These are phyloP conservation scores for Alternaria triticimaculans DNA, from an alignment of 2,329 filamentous ascomycete genomes.

Conservation along the genomic window DNA sequence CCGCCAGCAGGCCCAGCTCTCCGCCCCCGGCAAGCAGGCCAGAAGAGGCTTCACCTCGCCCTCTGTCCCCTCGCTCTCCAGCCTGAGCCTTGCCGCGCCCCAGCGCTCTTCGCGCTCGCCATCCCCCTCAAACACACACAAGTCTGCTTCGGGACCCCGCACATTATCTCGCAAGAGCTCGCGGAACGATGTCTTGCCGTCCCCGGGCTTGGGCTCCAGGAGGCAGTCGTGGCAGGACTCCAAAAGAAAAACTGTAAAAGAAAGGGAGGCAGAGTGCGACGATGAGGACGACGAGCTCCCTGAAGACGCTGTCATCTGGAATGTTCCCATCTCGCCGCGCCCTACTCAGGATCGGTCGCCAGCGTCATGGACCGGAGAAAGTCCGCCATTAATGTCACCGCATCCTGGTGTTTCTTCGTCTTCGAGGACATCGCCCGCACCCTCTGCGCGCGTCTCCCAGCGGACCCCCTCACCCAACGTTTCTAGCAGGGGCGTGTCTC, in stretches of 20 bases:
- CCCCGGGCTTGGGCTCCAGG: slow-evolving; percentile 40
- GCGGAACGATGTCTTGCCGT: slow-evolving; percentile 40
- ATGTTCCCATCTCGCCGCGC: slow-evolving; percentile 78
- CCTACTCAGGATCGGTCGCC: slow-evolving; percentile 48
- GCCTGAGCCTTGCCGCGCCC: slow-evolving; percentile 39
- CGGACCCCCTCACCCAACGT: slow-evolving; percentile 28
- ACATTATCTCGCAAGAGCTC: slow-evolving; percentile 45
- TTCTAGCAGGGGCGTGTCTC: slow-evolving; percentile 27
- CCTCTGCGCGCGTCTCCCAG: slow-evolving; percentile 26
- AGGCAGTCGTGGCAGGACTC: slow-evolving; percentile 71
- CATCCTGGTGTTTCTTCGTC: slow-evolving; percentile 30
- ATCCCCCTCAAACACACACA: slow-evolving; percentile 41
- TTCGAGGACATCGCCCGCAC: slow-evolving; percentile 34
- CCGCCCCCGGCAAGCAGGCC: slow-evolving; percentile 47
- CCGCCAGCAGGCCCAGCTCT: slow-evolving; percentile 42
- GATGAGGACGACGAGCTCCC: slow-evolving; percentile 74
- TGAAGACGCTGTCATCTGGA: slow-evolving; percentile 79
- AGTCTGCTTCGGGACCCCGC: slow-evolving; percentile 32
- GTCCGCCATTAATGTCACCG: slow-evolving; percentile 35
- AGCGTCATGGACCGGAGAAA: slow-evolving; percentile 41
- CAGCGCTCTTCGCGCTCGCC: slow-evolving; percentile 46
- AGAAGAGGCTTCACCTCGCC: slow-evolving; percentile 52
- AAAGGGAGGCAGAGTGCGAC: slow-evolving; percentile 80
- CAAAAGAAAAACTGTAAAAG: slow-evolving; percentile 68
- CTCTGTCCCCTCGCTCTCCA: slow-evolving; percentile 44